Evolutionary conservation across 768 basidiomycete genomes (phyloP), one percentile per base, ranked within the genome.

Genomic region (Trametes meyenii): DNA sequence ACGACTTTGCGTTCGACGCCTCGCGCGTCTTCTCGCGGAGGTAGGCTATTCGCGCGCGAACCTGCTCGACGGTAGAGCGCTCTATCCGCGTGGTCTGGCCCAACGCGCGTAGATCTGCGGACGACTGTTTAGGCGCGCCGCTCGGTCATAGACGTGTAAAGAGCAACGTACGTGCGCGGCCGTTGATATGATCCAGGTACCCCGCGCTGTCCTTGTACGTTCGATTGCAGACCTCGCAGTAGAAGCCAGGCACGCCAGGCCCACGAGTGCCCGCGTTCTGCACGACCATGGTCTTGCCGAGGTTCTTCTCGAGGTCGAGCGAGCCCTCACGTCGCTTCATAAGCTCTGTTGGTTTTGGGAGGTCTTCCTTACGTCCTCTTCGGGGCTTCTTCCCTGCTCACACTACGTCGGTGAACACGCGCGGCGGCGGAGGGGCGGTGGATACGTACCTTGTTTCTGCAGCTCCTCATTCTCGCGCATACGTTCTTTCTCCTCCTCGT

Each of bases 111-210:
- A 99, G 80, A 80, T 99, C 97, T 98, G 72, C 38, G 45, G 1
- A 50, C 24, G 29, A 50, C 23, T 52, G 21, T 19, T 21, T 17
- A 3, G 44, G 26, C 48, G 5, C 46, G 55, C 14, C 1, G 10
- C 14, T 21, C 4, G 33, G 52, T 58, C 60, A 46, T 33, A 62
- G 42, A 29, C 43, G 35, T n/a, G 4, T 50, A 16, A 39, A 7
- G 17, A 59, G 53, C 52, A 10, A 85, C 94, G 69, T 73, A 98
- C 96, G 96, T 55, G 86, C 85, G 79, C 95, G 83, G 61, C 94
- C 88, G 75, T 99, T 99, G 58, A 99, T 85, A 71, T 99, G 97
- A 72, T 98, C 96, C 49, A 99, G 78, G 72, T 98, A 98, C 11
- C 87, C 92, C n/a, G 87, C 82, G 52, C 87, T 94, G 70, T 99